These are phyloP conservation scores for Marasmius sp. DNA, from an alignment of 1,284 basidiomycete genomes.

Conservation along the genomic window DNA sequence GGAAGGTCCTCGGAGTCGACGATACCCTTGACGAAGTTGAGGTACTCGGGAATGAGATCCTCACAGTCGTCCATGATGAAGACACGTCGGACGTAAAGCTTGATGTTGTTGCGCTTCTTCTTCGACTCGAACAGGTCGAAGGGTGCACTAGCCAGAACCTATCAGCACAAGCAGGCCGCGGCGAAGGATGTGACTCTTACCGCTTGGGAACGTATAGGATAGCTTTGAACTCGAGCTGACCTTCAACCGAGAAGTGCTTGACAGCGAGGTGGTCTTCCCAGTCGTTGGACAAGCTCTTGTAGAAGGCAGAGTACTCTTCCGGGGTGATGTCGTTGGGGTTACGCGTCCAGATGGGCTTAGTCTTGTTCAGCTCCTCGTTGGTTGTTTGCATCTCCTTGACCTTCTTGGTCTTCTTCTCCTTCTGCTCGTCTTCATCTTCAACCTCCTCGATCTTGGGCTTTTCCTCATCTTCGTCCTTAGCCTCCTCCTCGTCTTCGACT, in stretches of 20 bases:
- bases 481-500: conserved; percentile 76
- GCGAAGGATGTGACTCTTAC: conserved; percentile 41
- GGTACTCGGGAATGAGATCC: conserved; percentile 99
- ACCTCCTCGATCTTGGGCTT: conserved; percentile 77
- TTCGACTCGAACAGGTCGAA: conserved; percentile 99
- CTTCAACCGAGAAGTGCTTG: conserved; percentile 99
- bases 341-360: conserved; percentile 99
- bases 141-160: conserved; percentile 63
- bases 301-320: conserved; percentile 97
- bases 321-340: conserved; percentile 91
- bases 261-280: conserved; percentile 99
- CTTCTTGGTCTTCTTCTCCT: conserved; percentile 97
- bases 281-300: conserved; percentile 99
- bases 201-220: conserved; percentile 97
- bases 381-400: conserved; percentile 89
- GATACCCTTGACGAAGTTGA: conserved; percentile 99
- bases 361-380: conserved; percentile 99
- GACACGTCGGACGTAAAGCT: conserved; percentile 99
- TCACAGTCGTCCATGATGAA: conserved; percentile 99
- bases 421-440: conserved; percentile 78
- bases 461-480: conserved; percentile 58
- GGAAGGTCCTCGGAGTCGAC: conserved; percentile 99
- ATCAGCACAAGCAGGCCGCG: conserved; percentile 15
- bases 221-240: conserved; percentile 99
- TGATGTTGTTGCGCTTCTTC: conserved; percentile 99